phyloP scores from a whole-genome alignment of 345 rosid genomes.

The Brassica cretica region DNA sequence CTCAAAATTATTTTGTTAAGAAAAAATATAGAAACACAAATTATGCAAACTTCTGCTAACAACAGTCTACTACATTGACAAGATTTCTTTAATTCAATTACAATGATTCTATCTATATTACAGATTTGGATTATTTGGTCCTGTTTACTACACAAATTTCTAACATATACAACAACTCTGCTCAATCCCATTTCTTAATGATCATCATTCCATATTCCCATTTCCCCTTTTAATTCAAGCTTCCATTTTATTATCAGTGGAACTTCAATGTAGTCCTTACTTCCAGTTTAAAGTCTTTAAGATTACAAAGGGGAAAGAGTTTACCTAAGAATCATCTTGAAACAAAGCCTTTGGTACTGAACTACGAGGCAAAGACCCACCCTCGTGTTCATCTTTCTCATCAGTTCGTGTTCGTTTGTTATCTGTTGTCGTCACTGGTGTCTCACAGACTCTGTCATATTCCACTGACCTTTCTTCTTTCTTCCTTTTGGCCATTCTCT shows the following conservation, averaged over 20 bases:
- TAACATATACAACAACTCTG: constrained; percentile 2
- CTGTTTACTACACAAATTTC: background rate
- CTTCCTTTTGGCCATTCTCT: constrained; percentile 58
- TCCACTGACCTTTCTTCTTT: constrained; percentile 42
- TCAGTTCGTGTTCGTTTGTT: constrained; percentile 40
- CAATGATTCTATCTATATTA: background rate
- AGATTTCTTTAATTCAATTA: background rate
- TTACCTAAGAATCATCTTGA: constrained; percentile 50
- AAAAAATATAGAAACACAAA: constrained; percentile 1
- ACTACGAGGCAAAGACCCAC: constrained; percentile 36
- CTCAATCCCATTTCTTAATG: background rate
- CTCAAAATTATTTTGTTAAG: background rate
- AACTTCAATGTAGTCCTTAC: constrained; percentile 5
- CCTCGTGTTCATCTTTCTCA: constrained; percentile 37
- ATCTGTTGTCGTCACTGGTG: constrained; percentile 56
- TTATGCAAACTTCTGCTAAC: background rate
- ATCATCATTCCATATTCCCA: background rate
- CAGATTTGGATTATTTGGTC: background rate
- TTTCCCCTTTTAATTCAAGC: background rate
- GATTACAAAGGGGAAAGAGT: constrained; percentile 13
- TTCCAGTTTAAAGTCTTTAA: constrained; percentile 3
- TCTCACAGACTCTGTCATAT: constrained; percentile 74
- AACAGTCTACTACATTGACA: background rate
- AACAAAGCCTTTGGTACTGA: constrained; percentile 73
- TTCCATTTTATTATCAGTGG: constrained; percentile 14